Percentiles rank a stretch among this genome's conserved stretches.
phyloP scores from a whole-genome alignment of 2,329 filamentous ascomycete genomes.

The Reticulascus tulasneorum region DNA sequence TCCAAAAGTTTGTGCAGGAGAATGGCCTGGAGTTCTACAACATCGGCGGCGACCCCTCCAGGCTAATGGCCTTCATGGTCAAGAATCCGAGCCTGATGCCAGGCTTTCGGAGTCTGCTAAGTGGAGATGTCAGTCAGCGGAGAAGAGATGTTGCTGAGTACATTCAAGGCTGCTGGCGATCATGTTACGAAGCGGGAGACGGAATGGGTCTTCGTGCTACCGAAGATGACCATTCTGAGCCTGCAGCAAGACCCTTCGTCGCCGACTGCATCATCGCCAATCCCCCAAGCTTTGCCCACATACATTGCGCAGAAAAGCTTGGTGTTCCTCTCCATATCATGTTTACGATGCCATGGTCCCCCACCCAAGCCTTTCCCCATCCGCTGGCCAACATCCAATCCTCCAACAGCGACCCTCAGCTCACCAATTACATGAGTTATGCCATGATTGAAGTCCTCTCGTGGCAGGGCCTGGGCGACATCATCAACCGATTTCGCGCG shows the following conservation, averaged over 20 bases:
- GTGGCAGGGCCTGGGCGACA: too few species aligned
- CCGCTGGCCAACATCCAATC: conserved; percentile 68
- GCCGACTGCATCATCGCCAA: conserved; percentile 48
- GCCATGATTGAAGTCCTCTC: conserved; percentile 70
- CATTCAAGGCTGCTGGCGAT: conserved; percentile 18
- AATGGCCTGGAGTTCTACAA: conserved; percentile 44
- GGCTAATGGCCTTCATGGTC: conserved; percentile 27
- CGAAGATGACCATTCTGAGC: too few species aligned
- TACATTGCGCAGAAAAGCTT: conserved; percentile 41
- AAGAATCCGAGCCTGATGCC: conserved; percentile 22
- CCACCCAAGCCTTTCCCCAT: conserved; percentile 68
- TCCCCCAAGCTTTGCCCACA: conserved; percentile 42
- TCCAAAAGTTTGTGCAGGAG: conserved; percentile 41
- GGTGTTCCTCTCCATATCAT: conserved; percentile 41
- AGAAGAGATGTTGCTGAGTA: conserved; percentile 18
- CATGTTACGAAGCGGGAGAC: conserved; percentile 15
- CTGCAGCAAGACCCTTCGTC: conserved; percentile 44
- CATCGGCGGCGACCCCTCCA: conserved; percentile 46
- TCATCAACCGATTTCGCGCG: too few species aligned
- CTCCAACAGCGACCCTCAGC: conserved; percentile 39
- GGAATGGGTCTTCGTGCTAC: neutral
- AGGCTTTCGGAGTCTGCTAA: conserved; percentile 17
- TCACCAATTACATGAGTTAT: conserved; percentile 69
- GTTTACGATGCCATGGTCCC: conserved; percentile 68
- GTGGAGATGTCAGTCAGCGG: conserved; percentile 19